Evolutionary conservation across 2,329 filamentous ascomycete species (phyloP).

Genomic region (Aurifilum marmelostoma): DNA sequence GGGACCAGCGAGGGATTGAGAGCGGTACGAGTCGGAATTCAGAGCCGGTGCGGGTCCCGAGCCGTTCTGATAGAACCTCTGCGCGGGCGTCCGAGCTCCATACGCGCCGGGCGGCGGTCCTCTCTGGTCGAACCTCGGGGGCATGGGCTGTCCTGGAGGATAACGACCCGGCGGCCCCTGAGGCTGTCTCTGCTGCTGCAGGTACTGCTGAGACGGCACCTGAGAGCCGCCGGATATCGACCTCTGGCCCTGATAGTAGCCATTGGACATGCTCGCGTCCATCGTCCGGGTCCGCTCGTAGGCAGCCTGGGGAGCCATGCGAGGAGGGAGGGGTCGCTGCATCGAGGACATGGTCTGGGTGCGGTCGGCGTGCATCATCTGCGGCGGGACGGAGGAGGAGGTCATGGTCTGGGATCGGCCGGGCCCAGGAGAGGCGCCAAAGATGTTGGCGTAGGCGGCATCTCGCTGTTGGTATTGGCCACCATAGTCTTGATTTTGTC

Average conservation of each 20-base stretch:
- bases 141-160: slow-evolving; percentile 53
- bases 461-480: slow-evolving; percentile 60
- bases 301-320: slow-evolving; percentile 47
- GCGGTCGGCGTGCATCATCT: slow-evolving; percentile 63
- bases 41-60: slow-evolving; percentile 69
- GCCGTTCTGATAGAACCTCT: slow-evolving; percentile 62
- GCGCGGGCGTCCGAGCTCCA: slow-evolving; percentile 48
- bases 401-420: slow-evolving; percentile 97
- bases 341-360: slow-evolving; percentile 80
- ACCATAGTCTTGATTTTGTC: slow-evolving; percentile 35
- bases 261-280: slow-evolving; percentile 50
- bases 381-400: slow-evolving; percentile 63
- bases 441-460: slow-evolving; percentile 95
- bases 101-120: slow-evolving; percentile 52
- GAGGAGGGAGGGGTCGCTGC: slow-evolving; percentile 67
- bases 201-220: slow-evolving; percentile 50
- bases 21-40: slow-evolving; percentile 84
- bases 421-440: slow-evolving; percentile 81
- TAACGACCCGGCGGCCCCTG: slow-evolving; percentile 44
- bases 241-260: slow-evolving; percentile 58
- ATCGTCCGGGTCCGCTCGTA: slow-evolving; percentile 47
- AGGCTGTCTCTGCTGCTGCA: slow-evolving; percentile 49
- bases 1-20: slow-evolving; percentile 85
- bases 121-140: slow-evolving; percentile 66
- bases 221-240: slow-evolving; percentile 55